phyloP scores from a whole-genome alignment of 1,284 basidiomycete species.

The Pseudozyma hubeiensis region DNA sequence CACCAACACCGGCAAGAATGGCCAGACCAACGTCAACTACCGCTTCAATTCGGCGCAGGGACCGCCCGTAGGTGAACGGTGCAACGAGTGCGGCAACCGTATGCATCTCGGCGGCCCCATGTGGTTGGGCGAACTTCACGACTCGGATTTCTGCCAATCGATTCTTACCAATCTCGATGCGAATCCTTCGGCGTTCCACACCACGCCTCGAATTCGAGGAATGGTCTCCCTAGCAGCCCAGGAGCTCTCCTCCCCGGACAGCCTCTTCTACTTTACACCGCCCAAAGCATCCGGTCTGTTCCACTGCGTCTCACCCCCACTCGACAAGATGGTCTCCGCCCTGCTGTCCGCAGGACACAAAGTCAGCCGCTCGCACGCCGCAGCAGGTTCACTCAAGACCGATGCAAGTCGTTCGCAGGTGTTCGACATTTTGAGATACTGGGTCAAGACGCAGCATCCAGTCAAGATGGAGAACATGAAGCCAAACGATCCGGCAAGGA shows the following conservation, averaged over 20 bases:
- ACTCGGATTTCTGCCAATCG: slow-evolving; percentile 78
- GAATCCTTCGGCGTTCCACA: slow-evolving; percentile 76
- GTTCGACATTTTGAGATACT: slow-evolving; percentile 85
- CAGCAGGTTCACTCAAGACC: slow-evolving; percentile 90
- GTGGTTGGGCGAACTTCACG: slow-evolving; percentile 92
- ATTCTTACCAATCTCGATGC: slow-evolving; percentile 79
- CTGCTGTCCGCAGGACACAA: slow-evolving; percentile 85
- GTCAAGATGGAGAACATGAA: slow-evolving; percentile 78
- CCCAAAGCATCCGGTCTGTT: slow-evolving; percentile 83
- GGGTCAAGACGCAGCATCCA: slow-evolving; percentile 77
- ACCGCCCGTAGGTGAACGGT: slow-evolving; percentile 77
- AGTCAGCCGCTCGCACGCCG: slow-evolving; percentile 89
- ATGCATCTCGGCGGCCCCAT: slow-evolving; percentile 83
- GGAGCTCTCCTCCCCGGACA: slow-evolving; percentile 74
- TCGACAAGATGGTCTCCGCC: slow-evolving; percentile 76
- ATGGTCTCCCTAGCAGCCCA: slow-evolving; percentile 92
- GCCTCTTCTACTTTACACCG: slow-evolving; percentile 92
- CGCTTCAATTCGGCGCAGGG: slow-evolving; percentile 77
- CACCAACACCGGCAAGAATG: slow-evolving; percentile 49
- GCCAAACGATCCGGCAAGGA: slow-evolving; percentile 75
- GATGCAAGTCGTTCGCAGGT: slow-evolving; percentile 79
- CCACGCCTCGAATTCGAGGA: slow-evolving; percentile 86
- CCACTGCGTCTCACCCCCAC: slow-evolving; percentile 73
- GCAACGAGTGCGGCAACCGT: slow-evolving; percentile 79
- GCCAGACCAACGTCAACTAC: slow-evolving; percentile 60